phyloP scores from a whole-genome alignment of 768 basidiomycete genomes.

The Phlebiopsis flavidoalba region DNA sequence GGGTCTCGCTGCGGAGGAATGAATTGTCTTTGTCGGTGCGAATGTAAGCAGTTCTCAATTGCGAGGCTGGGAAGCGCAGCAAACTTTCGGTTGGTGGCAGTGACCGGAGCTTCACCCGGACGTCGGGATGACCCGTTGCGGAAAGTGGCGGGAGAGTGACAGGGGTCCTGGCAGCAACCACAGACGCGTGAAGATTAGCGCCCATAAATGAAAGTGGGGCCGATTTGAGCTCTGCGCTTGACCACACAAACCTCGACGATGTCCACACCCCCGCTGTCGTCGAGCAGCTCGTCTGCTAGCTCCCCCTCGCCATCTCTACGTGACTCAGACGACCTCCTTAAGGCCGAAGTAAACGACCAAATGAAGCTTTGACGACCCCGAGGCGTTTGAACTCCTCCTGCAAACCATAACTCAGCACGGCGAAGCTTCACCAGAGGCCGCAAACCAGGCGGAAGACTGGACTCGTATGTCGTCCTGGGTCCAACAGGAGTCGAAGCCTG shows the following conservation, averaged over 20 bases:
- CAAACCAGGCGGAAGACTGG: conserved; percentile 45
- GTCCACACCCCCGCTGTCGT: conserved; percentile 21
- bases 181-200: neutral
- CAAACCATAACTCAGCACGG: conserved; percentile 22
- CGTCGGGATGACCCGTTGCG: neutral
- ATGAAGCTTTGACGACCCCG: conserved; percentile 12
- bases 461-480: conserved; percentile 45
- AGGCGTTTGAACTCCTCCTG: conserved; percentile 24
- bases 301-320: conserved; percentile 19
- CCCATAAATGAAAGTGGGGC: conserved; percentile 9
- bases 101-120: neutral
- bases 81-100: neutral
- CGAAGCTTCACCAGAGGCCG: conserved; percentile 6
- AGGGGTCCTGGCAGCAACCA: neutral
- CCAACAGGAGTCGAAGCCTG: conserved; percentile 27
- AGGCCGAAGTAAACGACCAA: conserved; percentile 16
- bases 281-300: conserved; percentile 20
- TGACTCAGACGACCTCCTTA: conserved; percentile 9
- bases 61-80: neutral
- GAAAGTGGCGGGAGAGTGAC: neutral
- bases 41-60: neutral
- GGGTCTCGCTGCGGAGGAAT: neutral
- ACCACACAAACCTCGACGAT: conserved; percentile 16
- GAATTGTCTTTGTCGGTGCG: neutral
- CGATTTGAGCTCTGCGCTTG: conserved; percentile 6